Evolutionary conservation across 2,329 filamentous ascomycete species (phyloP).

Genomic region (Penicillium hordei): DNA sequence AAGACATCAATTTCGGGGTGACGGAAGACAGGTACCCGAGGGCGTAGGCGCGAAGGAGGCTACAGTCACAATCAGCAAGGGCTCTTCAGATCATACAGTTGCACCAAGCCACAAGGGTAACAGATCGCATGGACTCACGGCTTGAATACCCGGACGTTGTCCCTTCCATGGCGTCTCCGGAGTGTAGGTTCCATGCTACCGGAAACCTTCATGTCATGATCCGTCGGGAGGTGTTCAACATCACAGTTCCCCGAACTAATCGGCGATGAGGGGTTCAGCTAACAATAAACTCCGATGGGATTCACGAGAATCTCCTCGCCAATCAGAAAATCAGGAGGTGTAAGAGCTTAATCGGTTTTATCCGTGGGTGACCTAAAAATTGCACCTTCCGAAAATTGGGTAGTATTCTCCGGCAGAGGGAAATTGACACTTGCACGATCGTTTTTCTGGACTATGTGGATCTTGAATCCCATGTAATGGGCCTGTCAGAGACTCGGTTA

Average conservation of each 20-base stretch:
- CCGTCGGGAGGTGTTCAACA: slow-evolving; percentile 21
- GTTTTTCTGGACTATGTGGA: slow-evolving; percentile 8
- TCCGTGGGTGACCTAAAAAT: slow-evolving; percentile 14
- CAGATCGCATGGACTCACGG: slow-evolving; percentile 34
- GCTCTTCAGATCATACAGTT: slow-evolving; percentile 6
- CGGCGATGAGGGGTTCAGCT: slow-evolving; percentile 1
- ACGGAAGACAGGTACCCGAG: slow-evolving; percentile 51
- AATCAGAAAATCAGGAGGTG: slow-evolving; percentile 12
- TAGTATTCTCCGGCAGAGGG: slow-evolving; percentile 19
- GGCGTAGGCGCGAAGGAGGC: slow-evolving; percentile 49
- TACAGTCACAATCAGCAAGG: slow-evolving; percentile 21
- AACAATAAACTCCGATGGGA: slow-evolving; percentile 11
- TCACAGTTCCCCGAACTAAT: slow-evolving; percentile 17
- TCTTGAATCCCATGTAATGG: slow-evolving; percentile 30
- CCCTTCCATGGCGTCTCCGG: slow-evolving; percentile 24
- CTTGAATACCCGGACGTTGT: slow-evolving; percentile 29
- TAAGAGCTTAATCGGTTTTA: not conserved
- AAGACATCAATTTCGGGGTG: slow-evolving; percentile 46
- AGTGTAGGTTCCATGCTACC: slow-evolving; percentile 30
- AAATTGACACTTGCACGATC: not conserved
- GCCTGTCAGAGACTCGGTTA: slow-evolving; percentile 9
- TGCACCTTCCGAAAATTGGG: slow-evolving; percentile 22
- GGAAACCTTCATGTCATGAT: slow-evolving; percentile 28
- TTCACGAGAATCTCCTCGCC: slow-evolving; percentile 10
- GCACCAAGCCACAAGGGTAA: slow-evolving; percentile 9